Evolutionary conservation across 2,329 filamentous ascomycete species (phyloP), one percentile per base, ranked within the genome.

Genomic region (Escovopsis sp.): DNA sequence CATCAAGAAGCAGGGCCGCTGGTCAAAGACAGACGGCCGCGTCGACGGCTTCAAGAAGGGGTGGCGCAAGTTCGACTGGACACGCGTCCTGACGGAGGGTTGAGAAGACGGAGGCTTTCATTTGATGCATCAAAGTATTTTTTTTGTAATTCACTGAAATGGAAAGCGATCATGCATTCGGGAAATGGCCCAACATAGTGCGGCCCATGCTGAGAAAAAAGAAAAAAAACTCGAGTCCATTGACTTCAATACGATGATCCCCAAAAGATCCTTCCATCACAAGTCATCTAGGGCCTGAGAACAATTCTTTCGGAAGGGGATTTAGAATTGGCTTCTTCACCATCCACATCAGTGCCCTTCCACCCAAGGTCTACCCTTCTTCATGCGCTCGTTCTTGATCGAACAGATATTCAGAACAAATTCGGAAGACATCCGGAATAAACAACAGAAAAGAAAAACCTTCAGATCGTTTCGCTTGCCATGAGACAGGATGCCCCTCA

Each of bases 1-100:
- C 12, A 80, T 94, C 50, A 95, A 91, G 70, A 83, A 79, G 60
- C 88, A 96, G 62, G 91, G 89, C 1, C 69, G 81, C 44, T 98
- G 91, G 91, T 70, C 70, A 12, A 76, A 75, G 58, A 74, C 72
- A 4, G 82, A 82, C 51, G 71, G 72, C 33, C 71, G 89, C 51
- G 68, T 83, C 1, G 86, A 89, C 3, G 75, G 67, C 2, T 98
- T 93, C 55, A 81, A 75, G 66, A 89, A 81, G 66, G 71, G 75
- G 38, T 98, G 91, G 91, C 76, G 75, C 51, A 87, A 87, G 64
- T 95, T 91, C 66, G 91, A 98, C 67, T 98, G 91, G 74, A 80
- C 77, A 2, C 64, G 75, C 46, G 67, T 80, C 36, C 54, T 81
- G 33, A 59, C 65, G 1, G 67, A 72, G 15, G 56, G 49, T 15